Evolutionary conservation across 2,329 filamentous ascomycete species (phyloP).

Genomic region (Endocalyx cinctus): DNA sequence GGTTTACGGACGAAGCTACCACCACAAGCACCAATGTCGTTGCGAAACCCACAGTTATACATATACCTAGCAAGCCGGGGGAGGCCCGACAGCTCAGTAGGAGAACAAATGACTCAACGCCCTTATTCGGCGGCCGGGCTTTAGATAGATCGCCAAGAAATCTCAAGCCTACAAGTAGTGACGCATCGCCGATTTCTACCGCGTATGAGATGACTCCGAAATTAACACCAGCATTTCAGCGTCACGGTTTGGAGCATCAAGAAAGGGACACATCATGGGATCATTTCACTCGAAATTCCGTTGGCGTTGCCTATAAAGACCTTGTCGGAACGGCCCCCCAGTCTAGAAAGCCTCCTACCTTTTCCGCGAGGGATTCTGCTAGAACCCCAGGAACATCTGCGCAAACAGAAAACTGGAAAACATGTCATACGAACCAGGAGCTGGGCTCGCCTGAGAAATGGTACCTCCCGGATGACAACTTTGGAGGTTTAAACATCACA

Average conservation of each 20-base stretch:
- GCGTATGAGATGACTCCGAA: conserved; percentile 6
- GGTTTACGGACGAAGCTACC: conserved; percentile 19
- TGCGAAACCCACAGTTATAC: conserved; percentile 26
- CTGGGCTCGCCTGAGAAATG: conserved; percentile 19
- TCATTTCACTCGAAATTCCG: conserved; percentile 17
- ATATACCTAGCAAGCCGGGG: conserved; percentile 26
- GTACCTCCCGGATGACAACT: conserved; percentile 13
- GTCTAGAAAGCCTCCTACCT: conserved; percentile 3
- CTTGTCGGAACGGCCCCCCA: conserved; percentile 15
- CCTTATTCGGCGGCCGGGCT: conserved; percentile 23
- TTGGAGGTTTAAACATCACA: conserved; percentile 8
- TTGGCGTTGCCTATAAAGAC: conserved; percentile 25
- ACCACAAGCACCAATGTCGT: conserved; percentile 21
- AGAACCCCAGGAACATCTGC: too few relatives aligned
- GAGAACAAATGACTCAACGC: conserved; percentile 17
- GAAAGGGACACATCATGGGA: conserved; percentile 22
- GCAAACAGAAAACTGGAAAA: conserved; percentile 22
- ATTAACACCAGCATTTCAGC: conserved; percentile 8
- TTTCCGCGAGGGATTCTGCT: too few relatives aligned
- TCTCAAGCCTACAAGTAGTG: conserved; percentile 9
- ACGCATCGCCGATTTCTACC: conserved; percentile 3
- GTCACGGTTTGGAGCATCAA: conserved; percentile 4
- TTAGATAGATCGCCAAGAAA: conserved; percentile 20
- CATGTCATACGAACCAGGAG: conserved; percentile 10
- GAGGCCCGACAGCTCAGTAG: conserved; percentile 24